phyloP scores from a whole-genome alignment of 176 grass and related monocot species.

The barley (Hordeum vulgare) region MorexV3_pseudomolecules_assembly NC_058519.1:152604185-152604684 shows the following conservation, averaged over 20 bases:
- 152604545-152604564: neutral
- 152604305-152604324: conserved; percentile 42
- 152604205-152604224: conserved; percentile 24
- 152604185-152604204: conserved; percentile 27
- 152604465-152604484: neutral
- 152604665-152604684: neutral
- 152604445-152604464: conserved; percentile 9
- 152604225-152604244: conserved; percentile 29
- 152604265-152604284: conserved; percentile 25
- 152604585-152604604: neutral
- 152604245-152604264: conserved; percentile 26
- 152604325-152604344: conserved; percentile 31
- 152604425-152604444: conserved; percentile 1
- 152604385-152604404: conserved; percentile 10
- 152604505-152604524: neutral
- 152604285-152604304: conserved; percentile 14
- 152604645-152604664: neutral
- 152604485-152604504: conserved; percentile 11
- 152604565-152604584: neutral
- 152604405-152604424: neutral
- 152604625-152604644: neutral
- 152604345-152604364: conserved; percentile 41
- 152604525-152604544: neutral
- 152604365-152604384: conserved; percentile 45
- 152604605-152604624: neutral